Evolutionary conservation across 176 grass and related monocot species (phyloP), one percentile per base, ranked within the genome.

Genomic region (Microstegium vimineum): DNA sequence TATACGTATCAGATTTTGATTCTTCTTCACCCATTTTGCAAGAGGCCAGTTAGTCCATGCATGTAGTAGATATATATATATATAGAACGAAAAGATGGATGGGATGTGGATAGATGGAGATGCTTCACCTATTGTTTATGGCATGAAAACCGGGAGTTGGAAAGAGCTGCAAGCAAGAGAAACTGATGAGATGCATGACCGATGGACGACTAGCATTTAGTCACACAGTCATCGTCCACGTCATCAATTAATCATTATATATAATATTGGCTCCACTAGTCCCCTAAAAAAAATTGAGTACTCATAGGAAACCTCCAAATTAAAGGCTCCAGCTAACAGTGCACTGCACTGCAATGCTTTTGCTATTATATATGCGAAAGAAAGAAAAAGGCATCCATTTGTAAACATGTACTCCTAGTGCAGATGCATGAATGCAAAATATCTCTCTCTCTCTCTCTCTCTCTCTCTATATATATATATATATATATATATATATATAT

Each of bases 111-210:
- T 20, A 56, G 51, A 56, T 56, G 7, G 51, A 56, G 51, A 56
- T 56, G 51, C 18, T 56, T 56, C 0, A 56, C 8, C 51, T 56
- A 3, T 56, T 52, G 18, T 70, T 42, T 70, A 26, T 42, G 23
- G 15, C 27, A 47, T 51, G 23, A 17, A 31, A 47, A 47, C 15
- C 15, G 1, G 1, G 26, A 73, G 41, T 17, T 47, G 26, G 26
- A 73, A 73, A 49, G 25, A 27, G 25, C 14, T 20, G 20, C 23
- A 73, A 49, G 79, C 12, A 77, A 82, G 64, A 63, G 64, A 87
- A 63, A 52, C 22, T 46, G 12, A 64, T 13, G 1, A 51, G 15
- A 51, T 51, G 35, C 3, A 69, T 7, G 18, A 0, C 18, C 1
- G 6, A 1, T 18, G 15, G 43, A 51, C 11, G 25, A 73, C 42